Percentiles rank a stretch among this genome's conserved stretches.
Conservation (phyloP, 2,329 filamentous ascomycete species). For the Colletotrichum plurivorum region DNA sequence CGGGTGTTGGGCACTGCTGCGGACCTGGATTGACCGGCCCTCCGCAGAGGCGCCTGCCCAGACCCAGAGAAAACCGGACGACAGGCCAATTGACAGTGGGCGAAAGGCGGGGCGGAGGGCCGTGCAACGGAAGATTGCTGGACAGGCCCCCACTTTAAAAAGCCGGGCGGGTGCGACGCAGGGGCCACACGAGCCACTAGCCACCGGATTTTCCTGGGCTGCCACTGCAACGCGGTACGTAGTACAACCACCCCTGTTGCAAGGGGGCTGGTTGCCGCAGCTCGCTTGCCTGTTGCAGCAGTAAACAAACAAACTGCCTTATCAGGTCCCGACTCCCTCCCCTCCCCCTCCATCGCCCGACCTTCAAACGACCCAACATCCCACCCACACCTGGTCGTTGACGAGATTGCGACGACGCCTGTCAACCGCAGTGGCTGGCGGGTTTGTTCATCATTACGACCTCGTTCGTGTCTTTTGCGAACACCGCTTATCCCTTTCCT, state of each 20-base stretch:
- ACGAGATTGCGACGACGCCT: constrained; percentile 37
- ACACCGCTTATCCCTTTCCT: constrained; percentile 21
- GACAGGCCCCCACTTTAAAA: constrained; percentile 11
- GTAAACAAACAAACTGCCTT: constrained; percentile 56
- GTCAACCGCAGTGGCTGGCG: constrained; percentile 35
- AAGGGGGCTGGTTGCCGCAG: constrained; percentile 40
- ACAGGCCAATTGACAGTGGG: constrained; percentile 34
- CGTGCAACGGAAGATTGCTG: constrained; percentile 37
- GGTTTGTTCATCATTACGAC: constrained; percentile 17
- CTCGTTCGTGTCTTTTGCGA: constrained; percentile 7
- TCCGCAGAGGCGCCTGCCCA: constrained; percentile 28
- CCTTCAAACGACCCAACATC: constrained; percentile 42
- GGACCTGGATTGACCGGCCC: constrained; percentile 12
- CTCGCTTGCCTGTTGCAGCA: constrained; percentile 38
- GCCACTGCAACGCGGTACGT: background rate
- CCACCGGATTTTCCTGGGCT: constrained; percentile 29
- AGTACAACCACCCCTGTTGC: constrained; percentile 21
- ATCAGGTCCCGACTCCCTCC: constrained; percentile 45
- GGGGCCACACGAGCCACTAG: constrained; percentile 37
- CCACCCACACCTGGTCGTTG: constrained; percentile 42
- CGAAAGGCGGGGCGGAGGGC: constrained; percentile 34
- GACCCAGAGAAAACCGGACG: constrained; percentile 29
- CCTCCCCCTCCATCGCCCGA: constrained; percentile 38
- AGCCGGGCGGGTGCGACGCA: constrained; percentile 33
- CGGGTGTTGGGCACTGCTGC: constrained; percentile 28